Evolutionary conservation across 2,329 filamentous ascomycete species (phyloP), one percentile per base, ranked within the genome.

Genomic region (Trichoderma sp.): DNA sequence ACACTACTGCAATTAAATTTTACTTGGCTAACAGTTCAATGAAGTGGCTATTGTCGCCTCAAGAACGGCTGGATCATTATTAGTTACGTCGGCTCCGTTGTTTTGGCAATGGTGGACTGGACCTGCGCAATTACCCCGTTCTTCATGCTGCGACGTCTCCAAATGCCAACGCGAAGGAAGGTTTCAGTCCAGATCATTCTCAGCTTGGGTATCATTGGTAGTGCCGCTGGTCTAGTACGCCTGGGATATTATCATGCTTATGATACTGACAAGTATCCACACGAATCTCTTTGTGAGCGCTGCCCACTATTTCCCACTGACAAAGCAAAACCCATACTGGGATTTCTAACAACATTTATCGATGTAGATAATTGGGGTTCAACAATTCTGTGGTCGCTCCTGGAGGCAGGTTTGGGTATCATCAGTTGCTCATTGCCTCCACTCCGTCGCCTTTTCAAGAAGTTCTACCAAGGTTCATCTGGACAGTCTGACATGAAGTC

Each of bases 241-340:
- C 9, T 61, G 57, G 57, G 57, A 20, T 61, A 61, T n/a, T 39
- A 67, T 39, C 32, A 67, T 67, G 64, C 64, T 23, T 57, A 67
- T 57, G 57, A 61, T 23, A 61, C 57, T 30, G 64, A 12, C 50
- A 67, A 57, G 20, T 67, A 67, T 55, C 64, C 64, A 32, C n/a
- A 58, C 32, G 13, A 34, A 23, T 67, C 50, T 20, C 43, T 36
- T 32, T 66, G 34, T 50, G 4, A 55, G 15, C 30, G 28, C 47
- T 32, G 55, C 20, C 28, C 8, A 11, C 17, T n/a, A 12, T 61
- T 23, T 15, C 5, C n/a, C 12, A 17, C n/a, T 13, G 9, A 34
- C 2, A 36, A 20, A 6, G 36, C 36, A 39, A 39, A 61, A 23
- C 30, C 11, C 6, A 36, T 13, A 11, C 57, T 7, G 17, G 32